These are phyloP conservation scores for Acanthamoeba triangularis DNA, from an alignment of 208 protist species.

Conservation along the genomic window DNA sequence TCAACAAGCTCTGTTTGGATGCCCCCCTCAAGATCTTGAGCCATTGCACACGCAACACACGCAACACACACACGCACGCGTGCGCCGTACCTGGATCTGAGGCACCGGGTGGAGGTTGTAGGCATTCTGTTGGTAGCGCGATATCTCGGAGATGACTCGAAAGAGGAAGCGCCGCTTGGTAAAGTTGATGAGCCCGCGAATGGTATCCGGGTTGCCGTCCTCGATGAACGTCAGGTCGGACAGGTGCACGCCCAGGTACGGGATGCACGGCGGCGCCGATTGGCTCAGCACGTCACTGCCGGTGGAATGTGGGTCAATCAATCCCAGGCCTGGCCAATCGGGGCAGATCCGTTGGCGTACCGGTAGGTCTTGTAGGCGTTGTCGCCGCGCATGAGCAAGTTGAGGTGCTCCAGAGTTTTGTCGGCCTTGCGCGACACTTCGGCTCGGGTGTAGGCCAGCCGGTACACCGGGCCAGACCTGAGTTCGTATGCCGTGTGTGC, in stretches of 20 bases:
- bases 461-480: conserved; percentile 67
- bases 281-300: conserved; percentile 39
- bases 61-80: not conserved
- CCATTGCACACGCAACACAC: not conserved
- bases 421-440: conserved; percentile 56
- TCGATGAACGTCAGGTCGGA: conserved; percentile 81
- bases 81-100: conserved; percentile 9
- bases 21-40: too few species aligned
- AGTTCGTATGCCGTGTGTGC: too few species aligned
- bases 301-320: not conserved
- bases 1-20: not conserved
- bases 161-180: conserved; percentile 64
- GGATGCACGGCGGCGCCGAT: conserved; percentile 74
- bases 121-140: conserved; percentile 61
- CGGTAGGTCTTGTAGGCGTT: conserved; percentile 84
- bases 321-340: too few species aligned
- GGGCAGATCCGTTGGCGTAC: too few species aligned
- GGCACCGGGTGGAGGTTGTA: conserved; percentile 69
- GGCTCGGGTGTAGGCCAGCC: conserved; percentile 76
- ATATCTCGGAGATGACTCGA: conserved; percentile 66
- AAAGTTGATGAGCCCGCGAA: conserved; percentile 78
- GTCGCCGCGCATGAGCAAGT: conserved; percentile 82
- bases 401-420: conserved; percentile 66
- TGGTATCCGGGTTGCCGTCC: conserved; percentile 76
- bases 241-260: conserved; percentile 81